These are phyloP conservation scores for Pythium aquatile DNA, from an alignment of 352 stramenopile genomes.

Conservation along the genomic window DNA sequence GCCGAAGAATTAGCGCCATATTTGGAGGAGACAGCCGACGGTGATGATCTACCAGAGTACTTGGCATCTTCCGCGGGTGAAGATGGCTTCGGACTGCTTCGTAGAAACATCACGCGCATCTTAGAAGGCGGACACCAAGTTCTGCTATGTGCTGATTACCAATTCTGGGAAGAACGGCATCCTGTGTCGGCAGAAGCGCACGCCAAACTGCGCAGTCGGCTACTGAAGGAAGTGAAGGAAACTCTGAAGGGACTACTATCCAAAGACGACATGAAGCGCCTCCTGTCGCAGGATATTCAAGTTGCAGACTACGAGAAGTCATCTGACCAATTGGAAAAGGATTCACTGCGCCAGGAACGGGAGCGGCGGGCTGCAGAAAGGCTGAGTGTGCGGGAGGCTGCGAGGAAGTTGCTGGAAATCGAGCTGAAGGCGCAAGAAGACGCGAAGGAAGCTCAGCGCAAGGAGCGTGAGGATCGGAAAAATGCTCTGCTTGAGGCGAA, in stretches of 20 bases:
- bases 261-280: slow-evolving; percentile 44
- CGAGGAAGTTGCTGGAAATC: slow-evolving; percentile 67
- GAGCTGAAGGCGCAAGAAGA: slow-evolving; percentile 79
- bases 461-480: slow-evolving; percentile 68
- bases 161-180: slow-evolving; percentile 85
- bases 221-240: slow-evolving; percentile 62
- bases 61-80: slow-evolving; percentile 56
- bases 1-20: slow-evolving; percentile 39
- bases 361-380: slow-evolving; percentile 65
- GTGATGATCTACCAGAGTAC: slow-evolving; percentile 29
- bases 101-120: slow-evolving; percentile 65
- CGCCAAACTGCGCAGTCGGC: slow-evolving; percentile 49
- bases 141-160: slow-evolving; percentile 64
- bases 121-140: slow-evolving; percentile 72
- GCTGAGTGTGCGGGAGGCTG: slow-evolving; percentile 63
- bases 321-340: slow-evolving; percentile 39
- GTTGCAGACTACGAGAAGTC: slow-evolving; percentile 43
- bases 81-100: slow-evolving; percentile 80
- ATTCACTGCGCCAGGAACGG: slow-evolving; percentile 42
- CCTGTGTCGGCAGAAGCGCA: slow-evolving; percentile 57
- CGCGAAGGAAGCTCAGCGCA: slow-evolving; percentile 62
- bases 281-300: slow-evolving; percentile 44
- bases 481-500: slow-evolving; percentile 66
- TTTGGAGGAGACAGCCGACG: slow-evolving; percentile 6
- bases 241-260: slow-evolving; percentile 30